Evolutionary conservation across 768 basidiomycete genomes (phyloP).

Genomic region (Tricholoma terreum): DNA sequence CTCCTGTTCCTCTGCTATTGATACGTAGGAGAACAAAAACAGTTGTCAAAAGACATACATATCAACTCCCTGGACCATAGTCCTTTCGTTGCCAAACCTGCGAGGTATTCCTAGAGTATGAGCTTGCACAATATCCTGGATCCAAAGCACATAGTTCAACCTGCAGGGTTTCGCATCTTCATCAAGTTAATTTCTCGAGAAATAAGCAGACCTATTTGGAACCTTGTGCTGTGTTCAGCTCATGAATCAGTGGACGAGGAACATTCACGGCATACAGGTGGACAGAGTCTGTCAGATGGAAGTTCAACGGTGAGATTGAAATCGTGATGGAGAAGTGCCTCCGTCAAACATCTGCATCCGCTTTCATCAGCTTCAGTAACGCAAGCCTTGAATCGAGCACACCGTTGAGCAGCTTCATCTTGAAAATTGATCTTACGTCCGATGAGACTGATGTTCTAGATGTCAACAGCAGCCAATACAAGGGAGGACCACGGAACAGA

Average conservation of each 20-base stretch:
- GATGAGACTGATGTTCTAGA: conserved; percentile 5
- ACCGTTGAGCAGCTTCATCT: conserved; percentile 70
- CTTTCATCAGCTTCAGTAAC: conserved; percentile 4
- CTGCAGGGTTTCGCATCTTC: conserved; percentile 33
- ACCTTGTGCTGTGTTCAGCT: conserved; percentile 39
- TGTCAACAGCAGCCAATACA: not conserved
- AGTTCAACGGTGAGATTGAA: conserved; percentile 62
- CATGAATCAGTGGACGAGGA: not conserved
- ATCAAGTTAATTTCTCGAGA: not conserved
- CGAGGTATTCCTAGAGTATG: conserved; percentile 17
- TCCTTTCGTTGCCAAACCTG: not conserved
- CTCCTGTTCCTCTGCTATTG: conserved; percentile 77
- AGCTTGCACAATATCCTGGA: conserved; percentile 62
- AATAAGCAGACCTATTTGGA: conserved; percentile 56
- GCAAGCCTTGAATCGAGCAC: not conserved
- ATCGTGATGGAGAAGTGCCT: conserved; percentile 73
- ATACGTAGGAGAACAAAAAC: not conserved
- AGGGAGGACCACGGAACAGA: not conserved
- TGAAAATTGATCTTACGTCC: conserved; percentile 69
- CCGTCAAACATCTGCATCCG: conserved; percentile 63
- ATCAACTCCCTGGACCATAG: conserved; percentile 54
- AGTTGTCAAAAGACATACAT: conserved; percentile 48
- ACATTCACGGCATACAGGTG: conserved; percentile 58
- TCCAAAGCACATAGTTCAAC: conserved; percentile 85
- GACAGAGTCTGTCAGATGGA: conserved; percentile 76